phyloP scores from a whole-genome alignment of 257 asterid genomes.

The Pogostemon cablin region DNA sequence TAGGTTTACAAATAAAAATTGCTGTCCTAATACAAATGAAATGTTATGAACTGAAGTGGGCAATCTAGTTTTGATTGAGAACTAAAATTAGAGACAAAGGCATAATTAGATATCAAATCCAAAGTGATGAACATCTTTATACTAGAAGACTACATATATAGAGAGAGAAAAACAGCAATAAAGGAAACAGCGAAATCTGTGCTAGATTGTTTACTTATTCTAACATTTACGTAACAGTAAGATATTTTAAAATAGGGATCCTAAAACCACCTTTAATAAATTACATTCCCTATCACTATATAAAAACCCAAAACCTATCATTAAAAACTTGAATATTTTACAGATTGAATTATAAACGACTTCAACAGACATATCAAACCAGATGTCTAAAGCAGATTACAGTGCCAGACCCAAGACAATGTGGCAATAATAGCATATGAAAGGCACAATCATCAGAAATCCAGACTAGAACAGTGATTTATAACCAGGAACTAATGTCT shows the following conservation, averaged over 20 bases:
- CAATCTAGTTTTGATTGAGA: conserved; percentile 1
- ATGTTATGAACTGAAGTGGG: conserved; percentile 3
- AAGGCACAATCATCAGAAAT: background rate
- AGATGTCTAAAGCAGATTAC: conserved; percentile 3
- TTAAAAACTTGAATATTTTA: background rate
- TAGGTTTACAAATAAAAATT: no score
- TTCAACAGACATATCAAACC: background rate
- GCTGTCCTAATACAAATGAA: background rate
- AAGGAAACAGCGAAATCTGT: conserved; percentile 22
- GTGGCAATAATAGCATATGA: background rate
- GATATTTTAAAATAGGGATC: conserved; percentile 18
- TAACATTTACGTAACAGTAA: background rate
- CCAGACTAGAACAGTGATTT: conserved; percentile 19
- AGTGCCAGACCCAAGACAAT: background rate
- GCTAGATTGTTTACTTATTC: conserved; percentile 9
- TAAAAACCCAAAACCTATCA: conserved; percentile 5
- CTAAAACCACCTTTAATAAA: conserved; percentile 14
- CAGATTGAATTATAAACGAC: background rate
- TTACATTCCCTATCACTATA: conserved; percentile 12
- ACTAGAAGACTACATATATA: background rate
- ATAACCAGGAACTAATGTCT: conserved; percentile 11
- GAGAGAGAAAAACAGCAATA: conserved; percentile 11
- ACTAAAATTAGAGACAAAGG: conserved; percentile 1
- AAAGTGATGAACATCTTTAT: conserved; percentile 13
- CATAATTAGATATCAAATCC: conserved; percentile 11